Conservation (phyloP, 2,329 filamentous ascomycete genomes). For the Ophiostoma triangulosporum region DNA sequence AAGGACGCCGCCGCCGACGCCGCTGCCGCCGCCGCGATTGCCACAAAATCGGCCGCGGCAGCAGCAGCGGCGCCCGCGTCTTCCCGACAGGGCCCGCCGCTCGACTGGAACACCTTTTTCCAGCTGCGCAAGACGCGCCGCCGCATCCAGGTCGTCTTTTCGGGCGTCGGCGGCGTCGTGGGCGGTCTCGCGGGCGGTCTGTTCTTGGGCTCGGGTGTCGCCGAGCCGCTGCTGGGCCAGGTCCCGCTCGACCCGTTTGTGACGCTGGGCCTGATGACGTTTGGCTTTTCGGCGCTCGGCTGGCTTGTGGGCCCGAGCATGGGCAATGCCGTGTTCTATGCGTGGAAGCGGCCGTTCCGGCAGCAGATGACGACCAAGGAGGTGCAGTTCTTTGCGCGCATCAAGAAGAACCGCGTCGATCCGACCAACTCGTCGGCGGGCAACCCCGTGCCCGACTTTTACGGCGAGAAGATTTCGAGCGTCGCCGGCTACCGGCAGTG, state of each 20-base stretch:
- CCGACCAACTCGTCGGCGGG: constrained; percentile 76
- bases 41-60: no score
- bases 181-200: constrained; percentile 50
- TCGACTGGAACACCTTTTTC: constrained; percentile 91
- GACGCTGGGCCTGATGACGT: constrained; percentile 65
- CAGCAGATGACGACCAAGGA: constrained; percentile 72
- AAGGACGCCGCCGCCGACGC: constrained; percentile 14
- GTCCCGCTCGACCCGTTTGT: constrained; percentile 81
- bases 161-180: constrained; percentile 48
- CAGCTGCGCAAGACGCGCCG: constrained; percentile 74
- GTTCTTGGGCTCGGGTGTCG: constrained; percentile 55
- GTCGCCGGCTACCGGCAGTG: constrained; percentile 84
- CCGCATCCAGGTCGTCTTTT: constrained; percentile 69
- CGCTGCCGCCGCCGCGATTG: constrained; percentile 11
- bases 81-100: constrained; percentile 24
- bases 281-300: constrained; percentile 64
- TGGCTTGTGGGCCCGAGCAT: constrained; percentile 80
- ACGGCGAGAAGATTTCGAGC: constrained; percentile 93
- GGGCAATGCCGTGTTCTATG: constrained; percentile 67
- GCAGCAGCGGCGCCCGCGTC: no score
- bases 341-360: constrained; percentile 58
- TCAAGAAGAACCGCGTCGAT: constrained; percentile 87
- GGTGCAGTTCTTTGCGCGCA: constrained; percentile 79
- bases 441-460: constrained; percentile 94
- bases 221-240: constrained; percentile 56